A percentile compares a stretch with the other conserved stretches of the same genome.
Evolutionary conservation across 1,284 basidiomycete genomes (phyloP).

Genomic region (Pseudozyma pruni): DNA sequence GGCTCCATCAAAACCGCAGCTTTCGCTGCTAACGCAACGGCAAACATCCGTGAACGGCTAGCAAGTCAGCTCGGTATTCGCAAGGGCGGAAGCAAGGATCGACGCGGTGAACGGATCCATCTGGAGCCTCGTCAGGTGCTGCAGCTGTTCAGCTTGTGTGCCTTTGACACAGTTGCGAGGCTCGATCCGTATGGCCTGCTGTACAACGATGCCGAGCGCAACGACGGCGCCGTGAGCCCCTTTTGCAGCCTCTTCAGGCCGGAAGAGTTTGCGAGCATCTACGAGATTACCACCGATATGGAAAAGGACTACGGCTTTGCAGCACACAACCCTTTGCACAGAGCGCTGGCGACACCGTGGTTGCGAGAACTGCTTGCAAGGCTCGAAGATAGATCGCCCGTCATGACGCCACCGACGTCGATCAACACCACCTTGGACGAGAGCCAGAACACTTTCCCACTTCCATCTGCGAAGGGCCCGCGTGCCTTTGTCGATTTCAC

Average conservation of each 20-base stretch:
- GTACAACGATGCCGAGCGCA: constrained; percentile 10
- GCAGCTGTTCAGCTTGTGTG: constrained; percentile 46
- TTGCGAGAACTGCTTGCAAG: constrained; percentile 34
- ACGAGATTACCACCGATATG: constrained; percentile 32
- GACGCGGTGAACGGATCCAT: constrained; percentile 28
- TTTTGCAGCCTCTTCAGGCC: constrained; percentile 32
- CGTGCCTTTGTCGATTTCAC: constrained; percentile 43
- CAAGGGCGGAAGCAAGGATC: constrained; percentile 20
- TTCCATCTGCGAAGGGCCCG: constrained; percentile 14
- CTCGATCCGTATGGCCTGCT: constrained; percentile 36
- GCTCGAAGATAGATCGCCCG: constrained; percentile 17
- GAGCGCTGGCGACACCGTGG: constrained; percentile 38
- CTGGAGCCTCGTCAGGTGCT: constrained; percentile 24
- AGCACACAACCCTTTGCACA: constrained; percentile 24
- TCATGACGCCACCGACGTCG: constrained; percentile 38
- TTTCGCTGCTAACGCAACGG: constrained; percentile 28
- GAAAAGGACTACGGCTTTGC: constrained; percentile 44
- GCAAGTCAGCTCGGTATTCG: constrained; percentile 27
- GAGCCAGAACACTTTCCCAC: constrained; percentile 18
- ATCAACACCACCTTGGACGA: constrained; percentile 45
- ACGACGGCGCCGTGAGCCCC: constrained; percentile 22
- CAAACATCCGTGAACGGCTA: constrained; percentile 13
- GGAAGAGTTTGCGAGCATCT: constrained; percentile 26
- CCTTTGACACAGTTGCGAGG: constrained; percentile 42
- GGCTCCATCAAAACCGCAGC: constrained; percentile 13